These are phyloP conservation scores for Lobosporangium transversale DNA, from an alignment of 192 early-diverging fungal genomes.

Conservation along the genomic window DNA sequence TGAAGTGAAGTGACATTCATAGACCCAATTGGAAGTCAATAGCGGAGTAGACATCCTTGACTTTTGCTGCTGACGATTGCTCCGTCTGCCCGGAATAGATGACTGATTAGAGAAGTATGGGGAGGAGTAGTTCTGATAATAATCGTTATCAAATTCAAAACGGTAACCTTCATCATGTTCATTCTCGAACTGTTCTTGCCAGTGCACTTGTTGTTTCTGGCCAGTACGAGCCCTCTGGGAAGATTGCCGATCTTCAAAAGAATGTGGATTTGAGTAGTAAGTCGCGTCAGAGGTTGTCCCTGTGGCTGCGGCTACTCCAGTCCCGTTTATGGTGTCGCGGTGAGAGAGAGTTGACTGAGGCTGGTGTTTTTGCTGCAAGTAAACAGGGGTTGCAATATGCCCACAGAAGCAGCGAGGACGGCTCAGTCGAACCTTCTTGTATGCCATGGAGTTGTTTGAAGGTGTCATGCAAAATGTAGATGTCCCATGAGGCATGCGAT, in stretches of 20 bases:
- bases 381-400: slow-evolving; percentile 5
- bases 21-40: slow-evolving; percentile 16
- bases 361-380: neutral
- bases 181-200: neutral
- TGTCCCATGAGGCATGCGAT: neutral
- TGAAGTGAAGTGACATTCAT: slow-evolving; percentile 16
- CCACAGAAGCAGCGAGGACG: slow-evolving; percentile 28
- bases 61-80: neutral
- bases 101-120: no score
- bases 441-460: neutral
- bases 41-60: neutral
- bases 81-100: no score
- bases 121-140: neutral
- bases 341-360: no score
- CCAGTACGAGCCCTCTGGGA: no score
- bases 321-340: neutral
- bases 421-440: neutral
- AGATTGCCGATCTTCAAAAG: no score
- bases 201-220: no score
- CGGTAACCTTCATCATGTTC: neutral
- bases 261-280: neutral
- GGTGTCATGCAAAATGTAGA: neutral
- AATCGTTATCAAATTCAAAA: neutral
- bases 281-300: no score
- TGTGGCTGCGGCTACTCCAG: neutral